These are phyloP conservation scores for Candida sp. DNA, from an alignment of 1,139 yeast species.

Conservation along the genomic window DNA sequence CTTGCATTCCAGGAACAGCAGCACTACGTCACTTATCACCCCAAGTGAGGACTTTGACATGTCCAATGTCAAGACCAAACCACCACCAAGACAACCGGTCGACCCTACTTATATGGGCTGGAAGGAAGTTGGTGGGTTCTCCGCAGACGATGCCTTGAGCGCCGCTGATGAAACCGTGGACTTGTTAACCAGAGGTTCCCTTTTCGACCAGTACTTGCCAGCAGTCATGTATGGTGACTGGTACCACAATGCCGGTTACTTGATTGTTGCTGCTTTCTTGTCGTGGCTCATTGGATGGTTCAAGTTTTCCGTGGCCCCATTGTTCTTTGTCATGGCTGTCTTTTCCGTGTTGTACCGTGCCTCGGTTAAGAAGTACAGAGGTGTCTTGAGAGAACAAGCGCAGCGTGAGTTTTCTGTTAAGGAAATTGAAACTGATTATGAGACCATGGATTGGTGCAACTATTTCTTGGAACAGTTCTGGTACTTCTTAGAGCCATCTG, in stretches of 20 bases:
- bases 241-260: slow-evolving; percentile 84
- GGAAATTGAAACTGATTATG: slow-evolving; percentile 85
- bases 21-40: slow-evolving; percentile 10
- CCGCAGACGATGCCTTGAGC: slow-evolving; percentile 65
- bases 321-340: slow-evolving; percentile 68
- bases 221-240: slow-evolving; percentile 87
- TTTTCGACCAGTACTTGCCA: slow-evolving; percentile 74
- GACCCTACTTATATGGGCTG: slow-evolving; percentile 84
- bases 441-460: slow-evolving; percentile 95
- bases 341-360: slow-evolving; percentile 78
- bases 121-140: slow-evolving; percentile 94
- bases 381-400: slow-evolving; percentile 73
- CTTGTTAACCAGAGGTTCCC: slow-evolving; percentile 66
- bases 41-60: slow-evolving; percentile 42
- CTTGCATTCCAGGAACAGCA: slow-evolving; percentile 3
- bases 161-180: slow-evolving; percentile 74
- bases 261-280: slow-evolving; percentile 65
- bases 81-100: slow-evolving; percentile 55
- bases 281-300: slow-evolving; percentile 85
- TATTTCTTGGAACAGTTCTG: slow-evolving; percentile 88
- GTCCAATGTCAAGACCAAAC: slow-evolving; percentile 36
- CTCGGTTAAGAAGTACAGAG: slow-evolving; percentile 80
- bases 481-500: slow-evolving; percentile 89
- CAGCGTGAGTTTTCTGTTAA: slow-evolving; percentile 85
- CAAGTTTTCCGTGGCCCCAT: slow-evolving; percentile 78